Conservation (phyloP, 345 rosid genomes). For the Bruguiera parviflora region DNA sequence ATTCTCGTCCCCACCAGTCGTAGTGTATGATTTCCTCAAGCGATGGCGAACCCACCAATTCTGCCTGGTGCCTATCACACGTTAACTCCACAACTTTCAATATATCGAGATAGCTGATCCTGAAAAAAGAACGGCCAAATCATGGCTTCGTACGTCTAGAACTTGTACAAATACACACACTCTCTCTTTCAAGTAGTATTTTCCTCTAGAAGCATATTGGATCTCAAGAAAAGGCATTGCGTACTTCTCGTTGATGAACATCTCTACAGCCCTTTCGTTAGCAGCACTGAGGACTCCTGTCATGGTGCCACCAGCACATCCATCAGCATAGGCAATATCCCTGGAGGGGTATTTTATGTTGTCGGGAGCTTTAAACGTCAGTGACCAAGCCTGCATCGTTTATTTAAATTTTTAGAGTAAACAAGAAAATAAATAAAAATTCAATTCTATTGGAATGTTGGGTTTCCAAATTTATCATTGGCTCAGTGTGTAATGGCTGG, state of each 20-base stretch:
- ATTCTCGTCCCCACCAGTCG: slow-evolving; percentile 87
- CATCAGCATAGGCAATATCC: slow-evolving; percentile 93
- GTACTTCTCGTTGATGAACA: slow-evolving; percentile 80
- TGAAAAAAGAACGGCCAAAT: slow-evolving; percentile 20
- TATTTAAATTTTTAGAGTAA: slow-evolving; percentile 1
- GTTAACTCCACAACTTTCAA: slow-evolving; percentile 91
- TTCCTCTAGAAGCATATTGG: background rate
- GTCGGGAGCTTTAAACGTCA: slow-evolving; percentile 85
- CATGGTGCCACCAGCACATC: slow-evolving; percentile 98
- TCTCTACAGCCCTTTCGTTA: slow-evolving; percentile 76
- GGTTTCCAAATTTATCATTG: background rate
- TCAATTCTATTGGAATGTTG: background rate
- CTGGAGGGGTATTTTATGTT: slow-evolving; percentile 84
- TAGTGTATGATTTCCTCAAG: slow-evolving; percentile 85
- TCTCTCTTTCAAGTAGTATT: background rate
- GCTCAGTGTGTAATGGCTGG: background rate
- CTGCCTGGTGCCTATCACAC: slow-evolving; percentile 64
- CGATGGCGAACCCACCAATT: slow-evolving; percentile 64
- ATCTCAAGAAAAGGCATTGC: slow-evolving; percentile 13
- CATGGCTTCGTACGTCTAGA: background rate
- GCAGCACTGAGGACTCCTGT: slow-evolving; percentile 97
- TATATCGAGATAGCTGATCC: slow-evolving; percentile 85
- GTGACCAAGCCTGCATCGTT: slow-evolving; percentile 64
- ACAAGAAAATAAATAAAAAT: background rate
- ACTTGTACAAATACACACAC: background rate